phyloP scores from a whole-genome alignment of 352 stramenopile species.

The Phytophthora chlamydospora region DNA sequence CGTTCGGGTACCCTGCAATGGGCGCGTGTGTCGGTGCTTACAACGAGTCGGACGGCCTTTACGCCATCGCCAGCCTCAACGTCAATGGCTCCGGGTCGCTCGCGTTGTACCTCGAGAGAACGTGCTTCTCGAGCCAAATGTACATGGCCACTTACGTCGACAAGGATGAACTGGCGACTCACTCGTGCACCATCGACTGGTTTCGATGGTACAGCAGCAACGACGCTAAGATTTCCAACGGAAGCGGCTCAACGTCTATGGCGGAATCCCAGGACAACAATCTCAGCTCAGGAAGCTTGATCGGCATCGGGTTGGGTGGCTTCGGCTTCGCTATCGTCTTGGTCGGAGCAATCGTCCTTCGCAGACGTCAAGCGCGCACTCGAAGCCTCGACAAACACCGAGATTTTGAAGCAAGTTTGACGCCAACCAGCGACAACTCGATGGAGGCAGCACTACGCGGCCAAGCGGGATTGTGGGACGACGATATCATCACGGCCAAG shows the following conservation, averaged over 20 bases:
- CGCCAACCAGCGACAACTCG: constrained; percentile 17
- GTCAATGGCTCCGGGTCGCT: constrained; percentile 25
- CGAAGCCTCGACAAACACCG: constrained; percentile 10
- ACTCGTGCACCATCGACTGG: constrained; percentile 28
- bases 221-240: constrained; percentile 15
- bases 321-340: constrained; percentile 24
- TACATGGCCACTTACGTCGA: constrained; percentile 25
- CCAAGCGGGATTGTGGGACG: constrained; percentile 38
- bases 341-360: constrained; percentile 2
- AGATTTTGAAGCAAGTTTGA: constrained; percentile 24
- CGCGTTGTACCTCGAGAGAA: constrained; percentile 19
- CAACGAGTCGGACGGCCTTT: constrained; percentile 29
- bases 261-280: background rate
- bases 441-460: constrained; percentile 27
- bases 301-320: constrained; percentile 21
- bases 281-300: constrained; percentile 20
- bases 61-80: constrained; percentile 17
- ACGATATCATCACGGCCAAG: constrained; percentile 47
- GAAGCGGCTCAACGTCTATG: constrained; percentile 2
- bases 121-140: constrained; percentile 19
- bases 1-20: constrained; percentile 26
- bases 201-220: constrained; percentile 34
- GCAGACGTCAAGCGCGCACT: constrained; percentile 15
- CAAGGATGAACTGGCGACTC: constrained; percentile 12
- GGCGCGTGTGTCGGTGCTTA: constrained; percentile 30